phyloP scores from a whole-genome alignment of 1,284 basidiomycete genomes.

The Cutaneotrichosporon mucoides region DNA sequence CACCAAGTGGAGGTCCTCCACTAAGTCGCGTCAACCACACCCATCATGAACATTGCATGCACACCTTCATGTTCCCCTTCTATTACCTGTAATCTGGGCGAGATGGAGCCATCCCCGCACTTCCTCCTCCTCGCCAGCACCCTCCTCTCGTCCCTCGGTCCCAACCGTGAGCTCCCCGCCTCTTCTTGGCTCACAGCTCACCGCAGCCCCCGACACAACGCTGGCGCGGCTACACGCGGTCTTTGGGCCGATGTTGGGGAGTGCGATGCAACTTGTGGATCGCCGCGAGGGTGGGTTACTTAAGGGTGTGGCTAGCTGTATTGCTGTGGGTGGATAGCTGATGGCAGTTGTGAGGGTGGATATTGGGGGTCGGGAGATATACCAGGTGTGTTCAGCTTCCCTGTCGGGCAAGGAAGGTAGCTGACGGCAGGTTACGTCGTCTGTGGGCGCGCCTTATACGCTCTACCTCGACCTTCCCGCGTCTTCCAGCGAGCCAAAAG shows the following conservation, averaged over 20 bases:
- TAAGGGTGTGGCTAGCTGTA: too few species aligned
- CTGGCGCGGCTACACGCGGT: slow-evolving; percentile 37
- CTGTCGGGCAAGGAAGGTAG: slow-evolving; percentile 16
- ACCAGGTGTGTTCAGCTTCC: slow-evolving; percentile 35
- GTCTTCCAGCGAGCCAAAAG: slow-evolving; percentile 21
- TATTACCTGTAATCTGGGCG: background rate
- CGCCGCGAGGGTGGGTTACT: slow-evolving; percentile 42
- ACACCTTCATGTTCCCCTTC: background rate
- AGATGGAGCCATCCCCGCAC: slow-evolving; percentile 5
- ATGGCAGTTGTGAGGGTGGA: slow-evolving; percentile 18
- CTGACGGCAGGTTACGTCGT: slow-evolving; percentile 28
- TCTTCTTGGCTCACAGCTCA: slow-evolving; percentile 4
- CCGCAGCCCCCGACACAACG: slow-evolving; percentile 24
- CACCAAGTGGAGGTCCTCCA: too few species aligned
- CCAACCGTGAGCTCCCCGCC: too few species aligned
- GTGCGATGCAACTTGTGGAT: slow-evolving; percentile 43
- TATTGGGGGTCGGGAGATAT: slow-evolving; percentile 26
- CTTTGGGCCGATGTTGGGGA: slow-evolving; percentile 41
- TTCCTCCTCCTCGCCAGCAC: slow-evolving; percentile 30
- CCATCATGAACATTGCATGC: background rate
- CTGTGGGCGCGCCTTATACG: slow-evolving; percentile 37
- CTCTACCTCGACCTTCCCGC: slow-evolving; percentile 28
- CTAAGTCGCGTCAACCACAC: background rate
- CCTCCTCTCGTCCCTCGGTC: slow-evolving; percentile 20
- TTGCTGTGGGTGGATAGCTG: slow-evolving; percentile 34